Base-by-base conservation (phyloP, 192 early-diverging fungal genomes). In the Backusella westeae region DNA sequence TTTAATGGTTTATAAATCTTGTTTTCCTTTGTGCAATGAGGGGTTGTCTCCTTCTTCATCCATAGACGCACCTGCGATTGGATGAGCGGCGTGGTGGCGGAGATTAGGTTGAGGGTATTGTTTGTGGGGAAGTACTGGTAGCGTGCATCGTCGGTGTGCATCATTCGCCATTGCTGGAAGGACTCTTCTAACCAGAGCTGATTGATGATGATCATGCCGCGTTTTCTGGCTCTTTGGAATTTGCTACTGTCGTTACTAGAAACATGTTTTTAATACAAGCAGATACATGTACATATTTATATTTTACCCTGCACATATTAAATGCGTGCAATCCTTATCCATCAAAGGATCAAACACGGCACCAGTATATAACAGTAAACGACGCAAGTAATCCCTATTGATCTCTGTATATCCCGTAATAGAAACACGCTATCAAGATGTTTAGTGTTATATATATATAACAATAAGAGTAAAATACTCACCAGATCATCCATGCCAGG, bases 181-280 rank as follows among this genome's bases (percentile, higher is more conserved):
- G 89, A 87, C 35, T 91, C 91, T 83, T 97, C 95, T 0, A 97
- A 71, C 95, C 95, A 97, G 19, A 95, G 63, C 81, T 97, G 95
- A 80, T 97, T 96, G 7, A 95, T 86, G 6, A 94, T 80, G 26
- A 89, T 80, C 7, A 93, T 77, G 59, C 36, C 23, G 89, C 93
- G 92, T 53, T 89, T 83, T 14, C 86, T 69, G 1, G 91, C 94
- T 49, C 78, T 80, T 41, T 74, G 70, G 74, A 88, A 93, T 78
- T 96, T 96, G 65, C 85, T 84, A 19, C 94, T 93, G 9, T 75
- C 79, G 2, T 82, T 84, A 34, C 90, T 91, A 36, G 12, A 75
- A 17, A 34, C 34, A 71, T 34, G 35, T 19, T 15, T 42, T 10
- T 39, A 10, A 10, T 32, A 32, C 32, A 32, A 32, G 32, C 1